phyloP scores from a whole-genome alignment of 2,329 filamentous ascomycete genomes.

The Monilinia laxa region DNA sequence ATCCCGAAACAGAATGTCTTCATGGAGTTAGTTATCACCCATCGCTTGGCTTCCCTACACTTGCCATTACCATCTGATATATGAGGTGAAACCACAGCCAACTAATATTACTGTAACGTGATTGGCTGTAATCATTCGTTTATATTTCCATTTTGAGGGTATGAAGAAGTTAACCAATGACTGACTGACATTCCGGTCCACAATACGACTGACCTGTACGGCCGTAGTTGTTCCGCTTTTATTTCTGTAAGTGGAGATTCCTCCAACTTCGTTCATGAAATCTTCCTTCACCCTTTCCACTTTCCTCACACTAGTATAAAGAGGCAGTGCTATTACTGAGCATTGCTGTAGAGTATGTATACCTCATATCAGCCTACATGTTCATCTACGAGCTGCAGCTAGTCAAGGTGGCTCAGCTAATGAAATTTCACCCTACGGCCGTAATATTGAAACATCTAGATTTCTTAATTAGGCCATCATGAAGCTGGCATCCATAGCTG shows the following conservation, averaged over 20 bases:
- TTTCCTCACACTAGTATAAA: neutral
- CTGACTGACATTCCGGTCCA: neutral
- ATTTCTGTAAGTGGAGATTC: neutral
- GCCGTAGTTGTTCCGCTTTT: neutral
- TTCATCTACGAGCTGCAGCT: neutral
- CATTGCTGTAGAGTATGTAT: neutral
- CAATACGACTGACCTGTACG: neutral
- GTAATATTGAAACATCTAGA: neutral
- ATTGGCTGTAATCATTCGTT: neutral
- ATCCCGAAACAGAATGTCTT: no score
- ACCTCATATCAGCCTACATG: neutral
- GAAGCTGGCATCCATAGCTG: neutral
- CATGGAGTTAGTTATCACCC: no score
- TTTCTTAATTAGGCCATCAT: slow-evolving; percentile 5
- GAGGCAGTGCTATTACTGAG: neutral
- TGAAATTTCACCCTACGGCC: slow-evolving; percentile 26
- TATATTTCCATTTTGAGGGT: neutral
- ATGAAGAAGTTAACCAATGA: neutral
- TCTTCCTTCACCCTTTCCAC: neutral
- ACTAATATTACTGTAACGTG: neutral
- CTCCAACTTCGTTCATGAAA: neutral
- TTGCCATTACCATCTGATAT: neutral
- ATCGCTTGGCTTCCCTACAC: neutral
- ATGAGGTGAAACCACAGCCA: neutral
- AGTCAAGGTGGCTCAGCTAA: neutral